Base-by-base conservation (phyloP, 345 rosid species). In the Salix caprea region DNA sequence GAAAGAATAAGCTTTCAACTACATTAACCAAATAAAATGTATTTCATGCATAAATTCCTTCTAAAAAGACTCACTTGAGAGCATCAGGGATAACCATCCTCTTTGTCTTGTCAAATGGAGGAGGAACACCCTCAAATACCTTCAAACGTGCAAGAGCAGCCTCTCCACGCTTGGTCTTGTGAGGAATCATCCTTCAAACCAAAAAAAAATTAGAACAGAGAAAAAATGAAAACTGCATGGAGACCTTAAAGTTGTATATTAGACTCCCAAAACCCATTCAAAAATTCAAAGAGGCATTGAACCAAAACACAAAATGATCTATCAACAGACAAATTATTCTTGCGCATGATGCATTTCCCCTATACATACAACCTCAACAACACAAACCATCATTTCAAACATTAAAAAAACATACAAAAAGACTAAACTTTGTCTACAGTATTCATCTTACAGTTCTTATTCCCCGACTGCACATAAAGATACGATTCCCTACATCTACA, bases 1-100 rank as follows among this genome's bases (percentile, higher is more conserved):
- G 18, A 9, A 50, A 60, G 36, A 62, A 61, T 26, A 65, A 74
- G 66, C 48, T 28, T 14, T 48, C 44, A 62, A 2, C 26, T 18
- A 6, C 76, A 37, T 1, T 42, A 36, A 14, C 58, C 8, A 1
- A n/a, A 13, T 4, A 28, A 42, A 39, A 24, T 24, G 19, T 52
- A 36, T 14, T 2, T 7, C 37, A 19, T 6, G 7, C 13, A 32
- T 9, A 58, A 58, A 24, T n/a, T 58, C 6, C 8, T 58, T 58
- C 62, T 10, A 23, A 58, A 34, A 32, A 37, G 4, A 76, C 80
- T 40, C 66, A 81, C 84, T 81, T 81, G 74, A 81, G 84, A 15
- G 84, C 84, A 73, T 81, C 84, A 36, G 84, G 84, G 68, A 81
- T 81, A 32, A 81, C 84, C 84, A 81, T 81, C 74, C 78, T 76